A percentile compares a stretch with the other conserved stretches of the same genome.
phyloP scores from a whole-genome alignment of 306 rosid species.

The Cucurbita ficifolia region DNA sequence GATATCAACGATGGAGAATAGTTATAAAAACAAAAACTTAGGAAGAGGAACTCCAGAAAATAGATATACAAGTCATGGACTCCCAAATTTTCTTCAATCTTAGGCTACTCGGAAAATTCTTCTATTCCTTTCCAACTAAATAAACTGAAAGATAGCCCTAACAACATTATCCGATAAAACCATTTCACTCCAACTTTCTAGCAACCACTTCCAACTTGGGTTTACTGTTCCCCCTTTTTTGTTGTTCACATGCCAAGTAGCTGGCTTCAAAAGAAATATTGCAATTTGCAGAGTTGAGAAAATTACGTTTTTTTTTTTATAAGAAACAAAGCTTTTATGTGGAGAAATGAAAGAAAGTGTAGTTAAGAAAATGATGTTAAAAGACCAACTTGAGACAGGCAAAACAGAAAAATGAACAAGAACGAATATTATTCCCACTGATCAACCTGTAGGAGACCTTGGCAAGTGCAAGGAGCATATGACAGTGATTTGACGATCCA shows the following conservation, averaged over 20 bases:
- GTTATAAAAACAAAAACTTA: no score
- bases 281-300: neutral
- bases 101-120: no score
- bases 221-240: neutral
- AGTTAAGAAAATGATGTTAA: neutral
- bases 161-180: neutral
- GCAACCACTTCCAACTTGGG: neutral
- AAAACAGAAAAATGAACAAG: neutral
- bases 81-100: no score
- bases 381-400: neutral
- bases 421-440: constrained; percentile 6
- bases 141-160: neutral
- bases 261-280: neutral
- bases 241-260: neutral
- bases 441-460: constrained; percentile 95
- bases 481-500: constrained; percentile 90
- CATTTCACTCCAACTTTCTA: neutral
- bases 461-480: constrained; percentile 93
- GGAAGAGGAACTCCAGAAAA: no score
- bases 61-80: no score
- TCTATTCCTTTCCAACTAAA: no score
- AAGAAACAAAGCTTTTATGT: neutral
- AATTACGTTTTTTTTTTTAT: no score
- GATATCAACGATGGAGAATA: no score
- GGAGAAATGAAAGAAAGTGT: neutral